These are phyloP conservation scores for Rhodotorula mucilaginosa DNA, from an alignment of 1,284 basidiomycete species.

Conservation along the genomic window DNA sequence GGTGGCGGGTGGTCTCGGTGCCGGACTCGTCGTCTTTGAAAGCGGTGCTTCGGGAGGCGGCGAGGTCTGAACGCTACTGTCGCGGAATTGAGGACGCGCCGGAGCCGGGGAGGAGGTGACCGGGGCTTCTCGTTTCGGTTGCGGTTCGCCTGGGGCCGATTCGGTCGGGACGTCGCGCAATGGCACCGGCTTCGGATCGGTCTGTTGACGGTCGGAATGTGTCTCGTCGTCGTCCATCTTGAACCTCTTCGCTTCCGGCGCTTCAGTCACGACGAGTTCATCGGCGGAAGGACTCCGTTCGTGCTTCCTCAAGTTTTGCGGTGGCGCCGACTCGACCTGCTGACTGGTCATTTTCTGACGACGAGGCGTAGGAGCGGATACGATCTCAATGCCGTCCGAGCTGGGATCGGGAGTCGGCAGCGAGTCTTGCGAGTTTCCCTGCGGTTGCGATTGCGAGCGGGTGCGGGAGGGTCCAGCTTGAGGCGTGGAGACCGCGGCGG, in stretches of 20 bases:
- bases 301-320: background rate
- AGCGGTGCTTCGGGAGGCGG: background rate
- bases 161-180: background rate
- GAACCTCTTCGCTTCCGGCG: too few relatives aligned
- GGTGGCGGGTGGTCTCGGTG: background rate
- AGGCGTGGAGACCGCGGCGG: background rate
- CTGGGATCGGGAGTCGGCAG: constrained; percentile 17
- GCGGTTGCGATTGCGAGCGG: background rate
- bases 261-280: too few relatives aligned
- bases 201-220: too few relatives aligned
- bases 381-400: background rate
- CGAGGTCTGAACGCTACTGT: background rate
- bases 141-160: background rate
- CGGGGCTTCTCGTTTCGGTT: background rate
- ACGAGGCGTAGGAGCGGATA: too few relatives aligned
- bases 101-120: background rate
- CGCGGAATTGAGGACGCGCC: background rate
- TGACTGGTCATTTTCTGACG: too few relatives aligned
- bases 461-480: too few relatives aligned
- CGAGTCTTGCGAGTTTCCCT: constrained; percentile 16
- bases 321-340: too few relatives aligned
- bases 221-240: too few relatives aligned
- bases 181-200: too few relatives aligned
- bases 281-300: too few relatives aligned
- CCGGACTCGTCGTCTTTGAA: too few relatives aligned